Percentiles rank a stretch among this genome's conserved stretches.
phyloP scores from a whole-genome alignment of 2,329 filamentous ascomycete species.

The Microascus cirrosus region DNA sequence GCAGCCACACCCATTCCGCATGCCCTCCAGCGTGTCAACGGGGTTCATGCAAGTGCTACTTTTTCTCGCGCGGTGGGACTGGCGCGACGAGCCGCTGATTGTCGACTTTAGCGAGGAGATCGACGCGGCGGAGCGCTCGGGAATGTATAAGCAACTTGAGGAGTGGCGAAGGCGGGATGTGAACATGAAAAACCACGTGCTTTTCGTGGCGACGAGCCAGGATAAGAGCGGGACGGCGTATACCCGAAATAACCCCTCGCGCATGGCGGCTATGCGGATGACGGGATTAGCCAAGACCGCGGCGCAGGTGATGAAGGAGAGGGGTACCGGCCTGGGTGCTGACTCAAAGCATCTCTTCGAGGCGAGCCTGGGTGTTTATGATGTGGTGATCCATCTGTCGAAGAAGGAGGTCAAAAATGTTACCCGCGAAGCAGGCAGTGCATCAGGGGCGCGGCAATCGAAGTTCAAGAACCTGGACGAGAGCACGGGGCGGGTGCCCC shows the following conservation, averaged over 20 bases:
- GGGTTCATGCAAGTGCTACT: conserved; percentile 74
- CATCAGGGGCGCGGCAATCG: conserved; percentile 25
- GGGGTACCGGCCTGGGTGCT: conserved; percentile 41
- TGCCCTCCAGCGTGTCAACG: conserved; percentile 64
- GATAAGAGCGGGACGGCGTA: conserved; percentile 72
- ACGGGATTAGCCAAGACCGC: conserved; percentile 72
- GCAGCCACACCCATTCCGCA: conserved; percentile 67
- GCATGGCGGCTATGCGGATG: conserved; percentile 76
- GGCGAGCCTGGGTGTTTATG: conserved; percentile 66
- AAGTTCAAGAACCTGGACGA: conserved; percentile 75
- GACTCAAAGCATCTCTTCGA: conserved; percentile 50
- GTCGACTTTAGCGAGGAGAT: conserved; percentile 48
- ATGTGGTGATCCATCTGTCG: conserved; percentile 70
- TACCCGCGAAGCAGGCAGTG: conserved; percentile 23
- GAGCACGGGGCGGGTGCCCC: conserved; percentile 30
- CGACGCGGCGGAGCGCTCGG: conserved; percentile 45
- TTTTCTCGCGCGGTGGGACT: conserved; percentile 83
- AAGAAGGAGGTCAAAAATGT: conserved; percentile 35
- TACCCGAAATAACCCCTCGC: conserved; percentile 57
- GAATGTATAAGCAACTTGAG: conserved; percentile 61
- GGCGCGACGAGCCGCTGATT: conserved; percentile 72
- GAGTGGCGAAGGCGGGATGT: conserved; percentile 85
- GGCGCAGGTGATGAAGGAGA: conserved; percentile 44
- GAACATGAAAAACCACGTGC: conserved; percentile 68
- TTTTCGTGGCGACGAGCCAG: conserved; percentile 72